These are phyloP conservation scores for Alternaria alternata DNA, from an alignment of 2,329 filamentous ascomycete species.

Conservation along the genomic window DNA sequence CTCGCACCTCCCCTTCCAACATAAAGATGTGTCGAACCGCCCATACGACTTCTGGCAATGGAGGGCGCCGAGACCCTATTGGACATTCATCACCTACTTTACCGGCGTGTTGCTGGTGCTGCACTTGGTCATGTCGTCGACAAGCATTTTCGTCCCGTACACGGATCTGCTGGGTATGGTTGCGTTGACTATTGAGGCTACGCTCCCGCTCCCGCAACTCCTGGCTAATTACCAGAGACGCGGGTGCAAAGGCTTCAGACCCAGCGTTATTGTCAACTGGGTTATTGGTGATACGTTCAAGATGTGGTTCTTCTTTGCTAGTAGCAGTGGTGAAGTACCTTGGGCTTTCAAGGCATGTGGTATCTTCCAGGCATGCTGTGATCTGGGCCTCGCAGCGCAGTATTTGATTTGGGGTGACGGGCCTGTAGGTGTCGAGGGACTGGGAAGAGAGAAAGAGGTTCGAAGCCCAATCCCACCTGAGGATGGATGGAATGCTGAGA, in stretches of 20 bases:
- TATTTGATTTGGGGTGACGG: constrained; percentile 60
- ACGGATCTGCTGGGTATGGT: constrained; percentile 74
- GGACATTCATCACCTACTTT: constrained; percentile 77
- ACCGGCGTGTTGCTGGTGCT: constrained; percentile 66
- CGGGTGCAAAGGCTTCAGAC: constrained; percentile 79
- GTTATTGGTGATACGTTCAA: constrained; percentile 84
- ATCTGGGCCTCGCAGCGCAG: constrained; percentile 76
- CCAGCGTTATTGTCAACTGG: constrained; percentile 81
- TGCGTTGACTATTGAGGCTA: constrained; percentile 81
- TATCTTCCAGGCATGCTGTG: constrained; percentile 80
- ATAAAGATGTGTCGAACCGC: constrained; percentile 58
- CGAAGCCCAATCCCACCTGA: constrained; percentile 33
- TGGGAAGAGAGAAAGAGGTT: constrained; percentile 31
- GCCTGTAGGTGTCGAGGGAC: constrained; percentile 17
- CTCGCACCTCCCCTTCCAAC: constrained; percentile 67
- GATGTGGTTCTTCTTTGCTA: constrained; percentile 79
- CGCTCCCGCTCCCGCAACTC: constrained; percentile 82
- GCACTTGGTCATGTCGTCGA: constrained; percentile 72
- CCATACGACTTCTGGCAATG: constrained; percentile 87
- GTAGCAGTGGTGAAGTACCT: constrained; percentile 71
- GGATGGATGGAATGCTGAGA: constrained; percentile 23
- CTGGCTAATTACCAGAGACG: constrained; percentile 71
- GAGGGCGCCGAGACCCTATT: constrained; percentile 78
- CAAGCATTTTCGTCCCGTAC: constrained; percentile 69
- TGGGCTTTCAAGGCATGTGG: constrained; percentile 84